Evolutionary conservation across 371 early-diverging fungal species (phyloP).

Genomic region (Smittium mucronatum): DNA sequence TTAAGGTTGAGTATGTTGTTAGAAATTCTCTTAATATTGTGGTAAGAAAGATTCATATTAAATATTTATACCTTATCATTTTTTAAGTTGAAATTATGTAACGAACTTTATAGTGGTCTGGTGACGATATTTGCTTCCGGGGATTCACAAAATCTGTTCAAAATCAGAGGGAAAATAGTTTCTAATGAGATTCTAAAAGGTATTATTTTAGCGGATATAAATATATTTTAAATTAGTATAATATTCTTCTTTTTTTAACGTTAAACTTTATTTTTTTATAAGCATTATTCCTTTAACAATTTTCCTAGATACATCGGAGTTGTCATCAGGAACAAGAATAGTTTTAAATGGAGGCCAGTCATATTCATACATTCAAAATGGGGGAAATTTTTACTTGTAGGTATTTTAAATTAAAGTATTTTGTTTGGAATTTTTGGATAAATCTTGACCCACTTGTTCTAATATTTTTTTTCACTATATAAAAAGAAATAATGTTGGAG

Average conservation of each 20-base stretch:
- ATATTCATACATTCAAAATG: slow-evolving; percentile 29
- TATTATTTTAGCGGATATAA: neutral
- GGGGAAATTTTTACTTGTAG: slow-evolving; percentile 33
- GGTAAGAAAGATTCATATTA: no score
- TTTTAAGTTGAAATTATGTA: no score
- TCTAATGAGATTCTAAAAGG: slow-evolving; percentile 7
- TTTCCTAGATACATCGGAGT: slow-evolving; percentile 16
- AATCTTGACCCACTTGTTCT: neutral
- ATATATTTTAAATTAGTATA: neutral
- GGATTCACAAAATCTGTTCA: neutral
- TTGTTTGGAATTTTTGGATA: neutral
- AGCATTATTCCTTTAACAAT: no score
- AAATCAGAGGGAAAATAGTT: slow-evolving; percentile 8
- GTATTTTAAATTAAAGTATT: neutral
- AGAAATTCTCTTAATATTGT: no score
- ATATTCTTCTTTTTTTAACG: neutral
- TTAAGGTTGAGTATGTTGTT: no score
- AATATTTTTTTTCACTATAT: neutral
- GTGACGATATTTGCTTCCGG: no score
- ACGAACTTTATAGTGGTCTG: no score
- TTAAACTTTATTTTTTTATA: no score
- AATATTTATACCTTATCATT: no score
- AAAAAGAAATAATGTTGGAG: slow-evolving; percentile 25
- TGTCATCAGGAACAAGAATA: slow-evolving; percentile 27
- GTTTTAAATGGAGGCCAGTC: slow-evolving; percentile 36